These are phyloP conservation scores for Lasiosphaeria hispida DNA, from an alignment of 495 filamentous ascomycete genomes.

Conservation along the genomic window DNA sequence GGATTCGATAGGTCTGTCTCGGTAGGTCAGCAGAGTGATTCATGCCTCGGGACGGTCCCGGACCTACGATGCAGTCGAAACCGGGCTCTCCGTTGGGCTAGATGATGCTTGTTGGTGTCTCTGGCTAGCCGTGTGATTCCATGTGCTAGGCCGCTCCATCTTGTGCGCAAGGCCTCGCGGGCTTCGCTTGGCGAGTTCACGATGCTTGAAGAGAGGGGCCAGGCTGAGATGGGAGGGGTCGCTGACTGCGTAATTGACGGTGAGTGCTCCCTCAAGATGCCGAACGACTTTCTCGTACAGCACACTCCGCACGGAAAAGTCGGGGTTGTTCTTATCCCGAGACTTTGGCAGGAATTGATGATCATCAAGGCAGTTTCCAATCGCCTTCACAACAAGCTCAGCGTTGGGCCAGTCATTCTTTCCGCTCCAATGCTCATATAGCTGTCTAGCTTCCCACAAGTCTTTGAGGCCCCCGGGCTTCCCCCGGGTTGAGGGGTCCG, in stretches of 20 bases:
- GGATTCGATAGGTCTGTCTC: no score
- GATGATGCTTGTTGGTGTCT: background rate
- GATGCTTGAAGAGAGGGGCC: background rate
- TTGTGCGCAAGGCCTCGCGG: no score
- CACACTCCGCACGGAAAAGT: background rate
- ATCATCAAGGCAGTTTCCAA: background rate
- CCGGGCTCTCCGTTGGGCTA: background rate
- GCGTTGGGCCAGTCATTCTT: background rate
- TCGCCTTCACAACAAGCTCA: background rate
- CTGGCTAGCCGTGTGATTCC: background rate
- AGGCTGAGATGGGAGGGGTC: background rate
- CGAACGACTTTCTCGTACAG: slow-evolving; percentile 5
- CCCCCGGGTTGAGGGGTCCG: background rate
- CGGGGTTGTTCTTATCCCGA: background rate
- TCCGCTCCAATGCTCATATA: background rate
- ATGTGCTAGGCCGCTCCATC: no score
- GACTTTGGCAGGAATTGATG: background rate
- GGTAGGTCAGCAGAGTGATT: no score
- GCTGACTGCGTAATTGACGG: background rate
- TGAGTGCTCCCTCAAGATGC: background rate
- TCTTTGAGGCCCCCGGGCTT: background rate
- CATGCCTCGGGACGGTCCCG: no score
- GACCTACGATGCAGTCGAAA: no score
- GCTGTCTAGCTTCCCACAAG: background rate
- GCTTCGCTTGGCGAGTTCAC: background rate